Evolutionary conservation across 208 protist species (phyloP), one percentile per base, ranked within the genome.

Genomic region (Balamuthia mandrillaris): DNA sequence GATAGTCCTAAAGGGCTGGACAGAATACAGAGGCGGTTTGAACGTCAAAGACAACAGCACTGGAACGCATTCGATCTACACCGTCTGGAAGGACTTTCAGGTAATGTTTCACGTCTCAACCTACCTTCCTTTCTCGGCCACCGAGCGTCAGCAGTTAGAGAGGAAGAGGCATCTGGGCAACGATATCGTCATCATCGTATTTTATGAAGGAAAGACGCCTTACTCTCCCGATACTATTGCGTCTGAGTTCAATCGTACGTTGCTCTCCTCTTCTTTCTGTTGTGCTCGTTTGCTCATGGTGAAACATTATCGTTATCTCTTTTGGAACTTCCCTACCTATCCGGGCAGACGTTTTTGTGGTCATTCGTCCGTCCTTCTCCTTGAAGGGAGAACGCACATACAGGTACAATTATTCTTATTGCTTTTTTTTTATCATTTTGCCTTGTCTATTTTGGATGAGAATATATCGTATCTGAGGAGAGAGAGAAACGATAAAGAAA

Each of bases 101-200:
- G 49, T 93, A 16, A 94, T 94, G 89, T 94, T 91, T 74, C 92
- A 94, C 75, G 91, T 94, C 14, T 91, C 87, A 21, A 92, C 91
- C 0, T 72, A 91, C 39, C 81, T 94, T 27, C 90, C 89, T 24
- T 61, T 88, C 66, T 42, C 27, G 5, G 10, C 7, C 29, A 52
- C 14, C 2, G 51, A 93, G 51, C 37, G 60, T 12, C 88, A 92
- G 78, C 91, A 92, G 63, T 24, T 66, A 24, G 58, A 56, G 49
- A 18, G 49, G n/a, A 56, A 56, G n/a, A 14, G 12, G 16, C 85
- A 88, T 41, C 31, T 88, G 14, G 88, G 88, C 60, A 90, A 90
- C 39, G 88, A 90, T 58, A 77, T 87, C 33, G 63, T 63, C 12
- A 16, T 81, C 21, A 84, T 90, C 29, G 75, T 88, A 18, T 90